Conservation (phyloP, 2,329 filamentous ascomycete genomes). For the Colletotrichum ledebouriae region DNA sequence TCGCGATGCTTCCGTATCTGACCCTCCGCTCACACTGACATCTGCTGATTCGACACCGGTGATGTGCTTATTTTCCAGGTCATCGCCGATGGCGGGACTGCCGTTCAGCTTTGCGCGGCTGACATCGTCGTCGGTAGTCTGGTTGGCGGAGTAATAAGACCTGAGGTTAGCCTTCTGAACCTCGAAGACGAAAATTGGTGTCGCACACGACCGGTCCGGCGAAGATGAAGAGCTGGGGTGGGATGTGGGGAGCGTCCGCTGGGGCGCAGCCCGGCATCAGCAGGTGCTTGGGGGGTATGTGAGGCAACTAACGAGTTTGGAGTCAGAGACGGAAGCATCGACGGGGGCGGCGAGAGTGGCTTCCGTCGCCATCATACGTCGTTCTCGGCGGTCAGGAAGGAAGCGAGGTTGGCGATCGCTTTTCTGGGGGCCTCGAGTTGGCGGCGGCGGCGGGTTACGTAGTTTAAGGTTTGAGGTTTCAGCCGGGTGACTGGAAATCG, state of each 20-base stretch:
- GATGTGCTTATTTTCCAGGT: slow-evolving; percentile 70
- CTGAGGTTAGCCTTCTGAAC: slow-evolving; percentile 47
- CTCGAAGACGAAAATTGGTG: slow-evolving; percentile 10
- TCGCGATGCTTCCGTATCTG: slow-evolving; percentile 80
- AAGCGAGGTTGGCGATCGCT: slow-evolving; percentile 49
- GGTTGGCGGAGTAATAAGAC: slow-evolving; percentile 36
- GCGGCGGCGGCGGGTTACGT: slow-evolving; percentile 11
- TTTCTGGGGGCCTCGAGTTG: slow-evolving; percentile 42
- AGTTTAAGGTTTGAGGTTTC: slow-evolving; percentile 1
- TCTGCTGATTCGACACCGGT: slow-evolving; percentile 73
- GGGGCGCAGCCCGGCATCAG: not conserved
- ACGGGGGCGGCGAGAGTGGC: slow-evolving; percentile 66
- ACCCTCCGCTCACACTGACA: slow-evolving; percentile 79
- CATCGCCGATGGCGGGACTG: slow-evolving; percentile 59
- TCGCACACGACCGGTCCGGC: not conserved
- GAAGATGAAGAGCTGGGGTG: slow-evolving; percentile 4
- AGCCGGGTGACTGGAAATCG: slow-evolving; percentile 11
- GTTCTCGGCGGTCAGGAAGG: slow-evolving; percentile 35
- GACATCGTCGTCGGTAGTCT: slow-evolving; percentile 57
- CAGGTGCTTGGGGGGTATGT: slow-evolving; percentile 21
- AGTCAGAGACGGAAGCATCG: slow-evolving; percentile 65
- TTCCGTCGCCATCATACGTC: slow-evolving; percentile 77
- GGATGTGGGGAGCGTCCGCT: slow-evolving; percentile 17
- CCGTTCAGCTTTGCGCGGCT: slow-evolving; percentile 64
- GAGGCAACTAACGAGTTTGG: slow-evolving; percentile 59